Percentiles rank a stretch among this genome's conserved stretches.
These are phyloP conservation scores for Aspergillus diversus DNA, from an alignment of 495 filamentous ascomycete species.

Conservation along the genomic window DNA sequence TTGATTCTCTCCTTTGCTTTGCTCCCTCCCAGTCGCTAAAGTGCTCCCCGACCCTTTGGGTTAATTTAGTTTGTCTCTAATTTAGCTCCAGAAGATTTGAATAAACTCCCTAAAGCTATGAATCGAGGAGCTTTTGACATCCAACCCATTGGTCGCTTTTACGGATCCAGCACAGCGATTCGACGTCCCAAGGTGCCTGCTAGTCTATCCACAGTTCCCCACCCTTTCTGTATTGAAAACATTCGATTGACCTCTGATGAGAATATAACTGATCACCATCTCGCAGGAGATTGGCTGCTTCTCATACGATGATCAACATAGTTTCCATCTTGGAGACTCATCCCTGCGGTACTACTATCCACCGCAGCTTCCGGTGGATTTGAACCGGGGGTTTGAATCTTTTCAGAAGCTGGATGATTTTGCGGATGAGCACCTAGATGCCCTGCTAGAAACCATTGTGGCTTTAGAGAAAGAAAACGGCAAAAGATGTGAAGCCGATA, in stretches of 20 bases:
- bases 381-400: slow-evolving; percentile 78
- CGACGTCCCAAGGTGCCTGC: slow-evolving; percentile 66
- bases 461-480: slow-evolving; percentile 68
- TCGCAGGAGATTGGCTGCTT: slow-evolving; percentile 83
- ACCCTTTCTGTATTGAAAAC: too few species aligned
- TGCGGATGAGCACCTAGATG: slow-evolving; percentile 85
- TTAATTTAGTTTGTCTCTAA: too few species aligned
- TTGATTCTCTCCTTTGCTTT: background rate
- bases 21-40: background rate
- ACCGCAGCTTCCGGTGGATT: slow-evolving; percentile 67
- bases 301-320: slow-evolving; percentile 83
- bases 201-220: background rate
- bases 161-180: slow-evolving; percentile 62
- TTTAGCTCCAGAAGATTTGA: background rate
- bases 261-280: background rate
- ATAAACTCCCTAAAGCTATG: slow-evolving; percentile 27
- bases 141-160: slow-evolving; percentile 64
- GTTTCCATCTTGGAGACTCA: slow-evolving; percentile 73
- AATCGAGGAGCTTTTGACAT: slow-evolving; percentile 56
- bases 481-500: slow-evolving; percentile 69
- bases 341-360: slow-evolving; percentile 89
- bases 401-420: slow-evolving; percentile 84
- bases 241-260: too few species aligned
- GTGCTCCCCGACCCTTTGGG: too few species aligned
- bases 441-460: slow-evolving; percentile 75